Percentiles rank a stretch among this genome's conserved stretches.
phyloP scores from a whole-genome alignment of 169 alveolate genomes.

The Eimeria tenella region DNA sequence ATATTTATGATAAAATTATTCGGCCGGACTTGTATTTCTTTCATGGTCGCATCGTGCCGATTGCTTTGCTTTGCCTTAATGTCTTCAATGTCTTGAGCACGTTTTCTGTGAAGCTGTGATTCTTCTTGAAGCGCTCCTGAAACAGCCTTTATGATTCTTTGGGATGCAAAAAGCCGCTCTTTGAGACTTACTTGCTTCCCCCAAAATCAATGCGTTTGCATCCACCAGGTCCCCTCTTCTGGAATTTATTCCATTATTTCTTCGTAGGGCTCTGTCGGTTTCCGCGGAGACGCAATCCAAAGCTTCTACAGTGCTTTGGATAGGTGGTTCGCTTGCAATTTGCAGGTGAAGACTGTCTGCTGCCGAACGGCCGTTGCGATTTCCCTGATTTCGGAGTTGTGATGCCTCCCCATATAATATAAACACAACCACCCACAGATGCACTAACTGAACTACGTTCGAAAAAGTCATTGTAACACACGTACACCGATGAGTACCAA shows the following conservation, averaged over 20 bases:
- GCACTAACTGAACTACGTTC: background rate
- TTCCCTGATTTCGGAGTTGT: background rate
- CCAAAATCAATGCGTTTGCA: slow-evolving; percentile 15
- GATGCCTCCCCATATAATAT: background rate
- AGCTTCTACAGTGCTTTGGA: slow-evolving; percentile 39
- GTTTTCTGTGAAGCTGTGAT: slow-evolving; percentile 1
- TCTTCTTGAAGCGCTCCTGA: slow-evolving; percentile 52
- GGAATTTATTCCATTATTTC: background rate
- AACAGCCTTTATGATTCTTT: background rate
- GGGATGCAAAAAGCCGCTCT: background rate
- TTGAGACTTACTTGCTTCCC: slow-evolving; percentile 47
- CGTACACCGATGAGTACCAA: background rate
- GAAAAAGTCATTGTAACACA: background rate
- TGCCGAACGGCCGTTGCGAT: slow-evolving; percentile 2
- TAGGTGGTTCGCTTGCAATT: slow-evolving; percentile 55
- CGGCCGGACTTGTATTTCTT: slow-evolving; percentile 24
- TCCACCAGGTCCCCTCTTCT: slow-evolving; percentile 37
- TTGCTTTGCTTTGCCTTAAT: background rate
- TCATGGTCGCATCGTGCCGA: background rate
- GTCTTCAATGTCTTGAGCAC: slow-evolving; percentile 45
- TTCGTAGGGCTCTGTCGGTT: background rate
- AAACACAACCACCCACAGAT: slow-evolving; percentile 19
- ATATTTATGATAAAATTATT: background rate
- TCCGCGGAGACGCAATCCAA: slow-evolving; percentile 54
- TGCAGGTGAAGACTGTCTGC: slow-evolving; percentile 25